Evolutionary conservation across 208 protist species (phyloP), one percentile per base, ranked within the genome.

Genomic region (Lotmaria passim): DNA sequence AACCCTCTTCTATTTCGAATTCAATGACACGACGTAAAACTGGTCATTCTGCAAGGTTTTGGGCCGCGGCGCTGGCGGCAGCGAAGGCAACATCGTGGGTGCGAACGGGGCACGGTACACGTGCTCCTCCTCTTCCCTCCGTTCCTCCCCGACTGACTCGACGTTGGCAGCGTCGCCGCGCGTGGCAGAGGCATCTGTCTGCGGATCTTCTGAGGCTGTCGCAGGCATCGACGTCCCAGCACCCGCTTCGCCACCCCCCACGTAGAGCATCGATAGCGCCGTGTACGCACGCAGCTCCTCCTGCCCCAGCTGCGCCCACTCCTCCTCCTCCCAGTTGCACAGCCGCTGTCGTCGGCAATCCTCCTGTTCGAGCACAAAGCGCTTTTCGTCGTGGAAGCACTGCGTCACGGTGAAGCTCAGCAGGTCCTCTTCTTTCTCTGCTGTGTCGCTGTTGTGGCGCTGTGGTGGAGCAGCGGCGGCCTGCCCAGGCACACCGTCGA

Each of bases 291-390:
- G 69, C 26, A 82, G 75, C 64, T 79, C 82, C 47, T 66, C 61
- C 57, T 83, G 73, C 39, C 56, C 62, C 31, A 84, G 59, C 50
- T 63, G 43, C 11, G 71, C 78, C 38, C 84, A 81, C 63, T 90
- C 87, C 78, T 93, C 87, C 61, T 87, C 87, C 66, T 90, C 84
- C 82, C 82, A 89, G 77, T 93, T 93, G 47, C 62, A 59, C 43
- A 93, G 66, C 3, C 87, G 87, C 73, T 82, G 73, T 7, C 87
- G 81, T 34, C 83, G 82, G 23, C 43, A 79, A 21, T 77, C 69
- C 63, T 93, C 87, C 63, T 84, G 72, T 66, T 89, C 78, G 0
- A 83, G 67, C 19, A 87, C 39, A 60, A 86, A 86, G 15, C 73
- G 75, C 59, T 64, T 73, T 62, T 93, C 87, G 38, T 93, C 87